Percentiles rank a stretch among this genome's conserved stretches.
These are phyloP conservation scores for Candida coleopterorum DNA, from an alignment of 805 yeast genomes.

Conservation along the genomic window DNA sequence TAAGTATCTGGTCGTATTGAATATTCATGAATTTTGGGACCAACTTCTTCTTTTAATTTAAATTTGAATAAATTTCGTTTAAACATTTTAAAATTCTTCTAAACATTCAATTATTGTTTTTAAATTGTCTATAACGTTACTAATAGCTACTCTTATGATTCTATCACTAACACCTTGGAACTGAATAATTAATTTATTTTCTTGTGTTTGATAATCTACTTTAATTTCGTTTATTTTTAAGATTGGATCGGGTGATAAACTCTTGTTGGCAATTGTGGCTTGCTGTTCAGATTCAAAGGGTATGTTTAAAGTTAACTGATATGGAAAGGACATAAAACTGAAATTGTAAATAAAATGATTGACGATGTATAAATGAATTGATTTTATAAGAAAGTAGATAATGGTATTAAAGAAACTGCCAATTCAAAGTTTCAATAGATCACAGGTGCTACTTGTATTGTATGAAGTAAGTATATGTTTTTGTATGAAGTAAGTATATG, in stretches of 20 bases:
- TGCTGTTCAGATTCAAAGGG: slow-evolving; percentile 61
- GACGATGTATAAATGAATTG: no score
- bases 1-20: slow-evolving; percentile 42
- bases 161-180: slow-evolving; percentile 68
- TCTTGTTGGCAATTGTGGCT: slow-evolving; percentile 57
- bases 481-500: no score
- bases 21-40: slow-evolving; percentile 34
- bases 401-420: no score
- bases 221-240: slow-evolving; percentile 62
- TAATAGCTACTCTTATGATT: slow-evolving; percentile 77
- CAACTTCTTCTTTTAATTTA: slow-evolving; percentile 5
- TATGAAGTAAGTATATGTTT: no score
- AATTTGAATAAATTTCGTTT: slow-evolving; percentile 5
- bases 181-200: slow-evolving; percentile 33
- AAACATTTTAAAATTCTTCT: slow-evolving; percentile 48
- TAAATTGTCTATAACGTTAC: slow-evolving; percentile 71
- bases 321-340: slow-evolving; percentile 3
- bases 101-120: slow-evolving; percentile 76
- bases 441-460: no score
- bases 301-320: slow-evolving; percentile 34
- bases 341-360: no score
- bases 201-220: slow-evolving; percentile 39
- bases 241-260: slow-evolving; percentile 77
- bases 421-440: no score
- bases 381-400: no score